These are phyloP conservation scores for Heritiera fomes DNA, from an alignment of 345 rosid genomes.

Conservation along the genomic window DNA sequence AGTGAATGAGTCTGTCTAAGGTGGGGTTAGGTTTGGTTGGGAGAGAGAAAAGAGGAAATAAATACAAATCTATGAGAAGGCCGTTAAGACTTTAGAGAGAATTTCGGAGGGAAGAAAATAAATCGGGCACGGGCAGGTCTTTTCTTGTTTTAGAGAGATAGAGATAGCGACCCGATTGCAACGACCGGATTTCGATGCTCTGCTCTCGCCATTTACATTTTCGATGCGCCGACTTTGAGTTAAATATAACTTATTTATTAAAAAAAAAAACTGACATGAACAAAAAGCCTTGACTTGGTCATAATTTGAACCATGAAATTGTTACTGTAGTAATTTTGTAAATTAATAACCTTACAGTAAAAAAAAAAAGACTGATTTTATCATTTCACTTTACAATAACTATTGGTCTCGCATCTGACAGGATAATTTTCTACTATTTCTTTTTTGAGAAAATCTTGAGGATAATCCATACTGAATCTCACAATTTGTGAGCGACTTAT, in stretches of 20 bases:
- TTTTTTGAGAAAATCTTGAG: too few relatives aligned
- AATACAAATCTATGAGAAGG: not conserved
- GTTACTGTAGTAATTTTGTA: not conserved
- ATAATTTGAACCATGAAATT: not conserved
- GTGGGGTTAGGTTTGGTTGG: not conserved
- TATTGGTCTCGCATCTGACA: not conserved
- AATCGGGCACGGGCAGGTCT: constrained; percentile 9
- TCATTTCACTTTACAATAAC: not conserved
- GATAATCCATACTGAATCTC: too few relatives aligned
- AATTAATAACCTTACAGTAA: not conserved
- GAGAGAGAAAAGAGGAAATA: not conserved
- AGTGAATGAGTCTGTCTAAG: not conserved
- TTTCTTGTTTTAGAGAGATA: not conserved
- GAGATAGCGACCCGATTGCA: not conserved
- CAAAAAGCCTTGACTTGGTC: not conserved
- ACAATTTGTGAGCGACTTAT: too few relatives aligned
- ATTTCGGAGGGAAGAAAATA: not conserved
- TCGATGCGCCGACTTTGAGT: not conserved
- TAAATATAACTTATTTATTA: too few relatives aligned
- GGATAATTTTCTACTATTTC: too few relatives aligned
- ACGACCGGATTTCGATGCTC: not conserved
- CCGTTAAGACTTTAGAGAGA: not conserved
- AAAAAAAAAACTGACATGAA: too few relatives aligned
- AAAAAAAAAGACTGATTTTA: not conserved
- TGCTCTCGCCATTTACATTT: not conserved